Percentiles rank a stretch among this genome's conserved stretches.
Conservation (phyloP, 2,329 filamentous ascomycete genomes). For the Ilyonectria destructans region DNA sequence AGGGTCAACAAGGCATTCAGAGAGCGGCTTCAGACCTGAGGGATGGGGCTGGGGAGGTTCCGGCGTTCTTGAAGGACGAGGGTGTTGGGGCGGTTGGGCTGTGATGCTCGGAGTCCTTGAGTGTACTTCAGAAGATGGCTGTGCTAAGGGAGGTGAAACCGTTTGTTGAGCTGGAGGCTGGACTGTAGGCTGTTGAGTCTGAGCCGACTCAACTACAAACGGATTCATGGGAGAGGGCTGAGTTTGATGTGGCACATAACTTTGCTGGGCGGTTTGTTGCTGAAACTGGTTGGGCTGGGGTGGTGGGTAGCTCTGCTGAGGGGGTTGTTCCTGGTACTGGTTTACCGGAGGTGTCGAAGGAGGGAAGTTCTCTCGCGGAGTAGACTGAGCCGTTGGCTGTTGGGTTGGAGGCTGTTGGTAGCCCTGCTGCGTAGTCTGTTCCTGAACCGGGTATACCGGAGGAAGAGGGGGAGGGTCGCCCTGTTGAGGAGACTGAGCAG, state of each 20-base stretch:
- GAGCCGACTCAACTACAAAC: neutral
- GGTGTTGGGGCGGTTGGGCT: neutral
- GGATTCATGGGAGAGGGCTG: neutral
- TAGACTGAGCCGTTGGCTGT: too few species aligned
- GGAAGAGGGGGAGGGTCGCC: neutral
- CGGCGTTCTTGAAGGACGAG: constrained; percentile 35
- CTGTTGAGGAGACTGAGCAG: neutral
- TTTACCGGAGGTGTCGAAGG: neutral
- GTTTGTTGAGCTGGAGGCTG: too few species aligned
- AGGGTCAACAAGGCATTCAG: constrained; percentile 50
- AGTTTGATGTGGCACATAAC: neutral
- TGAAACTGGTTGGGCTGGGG: too few species aligned
- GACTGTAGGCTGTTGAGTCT: neutral
- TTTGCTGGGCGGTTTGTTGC: neutral
- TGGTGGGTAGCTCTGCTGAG: too few species aligned
- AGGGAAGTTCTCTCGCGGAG: too few species aligned
- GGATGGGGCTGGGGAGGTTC: constrained; percentile 32
- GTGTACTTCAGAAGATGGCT: too few species aligned
- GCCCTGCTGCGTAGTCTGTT: neutral
- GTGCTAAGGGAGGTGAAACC: too few species aligned
- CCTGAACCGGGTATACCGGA: neutral
- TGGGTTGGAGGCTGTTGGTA: too few species aligned
- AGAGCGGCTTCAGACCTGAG: constrained; percentile 39
- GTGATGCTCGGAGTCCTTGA: too few species aligned
- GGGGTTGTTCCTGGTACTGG: neutral